Percentiles rank a stretch among this genome's conserved stretches.
Conservation (phyloP, 139 green algal species). For the Ettlia oleoabundans region DNA sequence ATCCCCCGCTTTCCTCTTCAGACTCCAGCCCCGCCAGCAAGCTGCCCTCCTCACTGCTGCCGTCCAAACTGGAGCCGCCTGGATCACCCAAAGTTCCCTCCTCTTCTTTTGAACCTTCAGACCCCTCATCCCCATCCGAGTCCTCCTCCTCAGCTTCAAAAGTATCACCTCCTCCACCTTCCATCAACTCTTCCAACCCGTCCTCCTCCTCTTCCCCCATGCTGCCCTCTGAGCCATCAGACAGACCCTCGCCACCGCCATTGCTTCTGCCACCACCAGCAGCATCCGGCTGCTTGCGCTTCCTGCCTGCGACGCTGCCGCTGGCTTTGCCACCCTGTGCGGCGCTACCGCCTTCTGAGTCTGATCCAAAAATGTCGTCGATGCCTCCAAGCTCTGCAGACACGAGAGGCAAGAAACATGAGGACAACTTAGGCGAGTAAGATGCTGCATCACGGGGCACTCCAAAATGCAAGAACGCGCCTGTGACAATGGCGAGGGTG, state of each 20-base stretch:
- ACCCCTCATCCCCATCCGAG: background rate
- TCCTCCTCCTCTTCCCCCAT: background rate
- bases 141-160: background rate
- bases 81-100: background rate
- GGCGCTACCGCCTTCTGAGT: background rate
- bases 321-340: background rate
- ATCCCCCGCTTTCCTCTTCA: background rate
- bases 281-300: constrained; percentile 23
- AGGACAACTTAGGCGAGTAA: background rate
- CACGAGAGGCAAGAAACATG: background rate
- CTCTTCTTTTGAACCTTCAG: background rate
- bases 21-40: background rate
- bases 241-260: background rate
- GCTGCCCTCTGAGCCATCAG: too few relatives aligned
- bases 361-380: background rate
- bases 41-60: constrained; percentile 16
- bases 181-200: background rate
- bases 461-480: background rate
- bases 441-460: too few relatives aligned
- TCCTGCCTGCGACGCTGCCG: background rate
- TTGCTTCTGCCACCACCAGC: too few relatives aligned
- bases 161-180: background rate
- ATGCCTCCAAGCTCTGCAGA: constrained; percentile 38
- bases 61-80: background rate
- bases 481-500: background rate